Evolutionary conservation across 345 rosid species (phyloP).

Genomic region (Acer yangbiense): DNA sequence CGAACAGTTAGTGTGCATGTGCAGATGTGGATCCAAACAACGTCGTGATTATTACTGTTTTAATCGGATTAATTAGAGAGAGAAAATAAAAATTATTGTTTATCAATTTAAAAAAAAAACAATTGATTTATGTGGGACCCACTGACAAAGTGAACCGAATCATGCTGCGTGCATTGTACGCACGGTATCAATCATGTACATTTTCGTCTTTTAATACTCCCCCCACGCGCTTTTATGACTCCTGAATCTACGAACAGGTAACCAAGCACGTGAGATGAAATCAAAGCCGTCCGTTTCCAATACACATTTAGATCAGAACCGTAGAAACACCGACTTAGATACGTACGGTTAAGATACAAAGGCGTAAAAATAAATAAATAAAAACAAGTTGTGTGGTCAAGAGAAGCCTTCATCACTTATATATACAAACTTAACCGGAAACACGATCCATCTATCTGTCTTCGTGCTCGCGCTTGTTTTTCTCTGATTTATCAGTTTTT

Average conservation of each 20-base stretch:
- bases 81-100: no score
- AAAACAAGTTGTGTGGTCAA: background rate
- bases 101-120: no score
- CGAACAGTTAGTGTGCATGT: background rate
- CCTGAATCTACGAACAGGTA: no score
- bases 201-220: background rate
- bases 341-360: constrained; percentile 1
- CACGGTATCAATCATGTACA: background rate
- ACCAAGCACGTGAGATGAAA: background rate
- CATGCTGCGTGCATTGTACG: background rate
- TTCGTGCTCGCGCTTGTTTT: background rate
- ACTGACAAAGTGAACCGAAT: background rate
- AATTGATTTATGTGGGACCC: background rate
- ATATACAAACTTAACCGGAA: background rate
- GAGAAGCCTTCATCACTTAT: background rate
- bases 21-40: no score
- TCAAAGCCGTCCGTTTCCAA: background rate
- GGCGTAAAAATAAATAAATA: background rate
- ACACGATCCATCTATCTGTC: background rate
- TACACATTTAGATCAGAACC: background rate
- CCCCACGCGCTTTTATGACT: background rate
- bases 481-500: constrained; percentile 3
- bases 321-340: background rate
- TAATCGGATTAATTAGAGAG: no score
- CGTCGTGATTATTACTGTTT: no score